Evolutionary conservation across 768 basidiomycete genomes (phyloP).

Genomic region (Auricularia sp.): DNA sequence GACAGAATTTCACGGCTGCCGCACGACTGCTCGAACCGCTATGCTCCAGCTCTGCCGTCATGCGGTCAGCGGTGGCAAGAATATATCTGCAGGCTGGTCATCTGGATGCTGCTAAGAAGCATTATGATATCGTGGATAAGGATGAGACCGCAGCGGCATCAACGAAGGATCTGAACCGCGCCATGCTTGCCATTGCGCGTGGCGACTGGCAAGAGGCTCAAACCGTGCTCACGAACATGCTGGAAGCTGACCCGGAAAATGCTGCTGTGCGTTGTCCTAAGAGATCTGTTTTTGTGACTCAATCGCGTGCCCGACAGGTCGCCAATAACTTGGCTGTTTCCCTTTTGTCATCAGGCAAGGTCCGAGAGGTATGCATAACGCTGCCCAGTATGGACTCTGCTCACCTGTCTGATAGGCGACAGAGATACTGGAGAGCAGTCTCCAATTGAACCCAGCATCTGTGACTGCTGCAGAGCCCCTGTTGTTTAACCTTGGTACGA

Average conservation of each 20-base stretch:
- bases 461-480: conserved; percentile 73
- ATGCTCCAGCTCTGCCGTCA: conserved; percentile 41
- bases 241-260: conserved; percentile 48
- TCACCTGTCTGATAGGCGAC: conserved; percentile 41
- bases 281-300: neutral
- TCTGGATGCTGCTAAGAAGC: conserved; percentile 43
- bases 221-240: conserved; percentile 30
- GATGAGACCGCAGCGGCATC: conserved; percentile 34
- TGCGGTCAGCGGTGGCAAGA: conserved; percentile 61
- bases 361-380: conserved; percentile 48
- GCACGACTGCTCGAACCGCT: conserved; percentile 58
- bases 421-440: conserved; percentile 50
- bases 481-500: conserved; percentile 70
- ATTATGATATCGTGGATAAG: conserved; percentile 42
- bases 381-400: neutral
- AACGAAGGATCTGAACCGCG: conserved; percentile 51
- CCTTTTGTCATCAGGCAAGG: conserved; percentile 55
- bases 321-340: conserved; percentile 71
- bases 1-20: conserved; percentile 63
- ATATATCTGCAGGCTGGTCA: conserved; percentile 69
- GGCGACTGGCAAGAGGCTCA: conserved; percentile 59
- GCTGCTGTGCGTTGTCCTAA: conserved; percentile 35
- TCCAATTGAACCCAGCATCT: conserved; percentile 55
- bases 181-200: conserved; percentile 52
- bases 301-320: conserved; percentile 31